Percentiles rank a stretch among this genome's conserved stretches.
Evolutionary conservation across 306 rosid genomes (phyloP).

Genomic region (Hippophae gyantsensis): DNA sequence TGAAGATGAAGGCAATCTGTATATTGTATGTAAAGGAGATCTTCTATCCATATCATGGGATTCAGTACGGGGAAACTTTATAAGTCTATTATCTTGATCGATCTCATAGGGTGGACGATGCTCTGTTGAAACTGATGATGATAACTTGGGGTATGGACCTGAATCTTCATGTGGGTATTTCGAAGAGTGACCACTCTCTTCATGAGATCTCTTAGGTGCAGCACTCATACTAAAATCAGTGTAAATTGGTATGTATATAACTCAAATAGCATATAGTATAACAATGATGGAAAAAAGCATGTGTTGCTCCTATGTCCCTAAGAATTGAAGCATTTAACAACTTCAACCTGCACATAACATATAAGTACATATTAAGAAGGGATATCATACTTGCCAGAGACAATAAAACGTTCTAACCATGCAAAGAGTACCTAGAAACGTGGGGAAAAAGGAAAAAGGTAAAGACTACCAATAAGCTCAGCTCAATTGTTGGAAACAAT

Average conservation of each 20-base stretch:
- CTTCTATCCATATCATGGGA: slow-evolving; percentile 67
- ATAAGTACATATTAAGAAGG: slow-evolving; percentile 9
- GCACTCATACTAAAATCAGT: slow-evolving; percentile 47
- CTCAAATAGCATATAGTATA: slow-evolving; percentile 15
- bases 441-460: no score
- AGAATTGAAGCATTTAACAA: slow-evolving; percentile 8
- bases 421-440: no score
- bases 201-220: slow-evolving; percentile 70
- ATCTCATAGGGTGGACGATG: slow-evolving; percentile 53
- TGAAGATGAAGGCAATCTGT: slow-evolving; percentile 51
- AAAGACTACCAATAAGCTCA: no score
- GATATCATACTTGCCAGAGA: not conserved
- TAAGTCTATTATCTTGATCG: slow-evolving; percentile 48
- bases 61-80: slow-evolving; percentile 54
- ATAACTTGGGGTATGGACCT: slow-evolving; percentile 42
- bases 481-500: no score
- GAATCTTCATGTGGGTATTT: slow-evolving; percentile 65
- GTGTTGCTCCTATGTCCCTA: slow-evolving; percentile 2
- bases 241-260: slow-evolving; percentile 9
- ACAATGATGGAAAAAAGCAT: slow-evolving; percentile 15
- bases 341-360: slow-evolving; percentile 20
- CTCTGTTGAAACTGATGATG: slow-evolving; percentile 47
- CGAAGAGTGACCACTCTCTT: slow-evolving; percentile 56
- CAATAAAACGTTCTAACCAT: not conserved
- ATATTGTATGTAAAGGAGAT: slow-evolving; percentile 57